Evolutionary conservation across 139 green algal genomes (phyloP), one percentile per base, ranked within the genome.

Genomic region (Asterochloris erici): DNA sequence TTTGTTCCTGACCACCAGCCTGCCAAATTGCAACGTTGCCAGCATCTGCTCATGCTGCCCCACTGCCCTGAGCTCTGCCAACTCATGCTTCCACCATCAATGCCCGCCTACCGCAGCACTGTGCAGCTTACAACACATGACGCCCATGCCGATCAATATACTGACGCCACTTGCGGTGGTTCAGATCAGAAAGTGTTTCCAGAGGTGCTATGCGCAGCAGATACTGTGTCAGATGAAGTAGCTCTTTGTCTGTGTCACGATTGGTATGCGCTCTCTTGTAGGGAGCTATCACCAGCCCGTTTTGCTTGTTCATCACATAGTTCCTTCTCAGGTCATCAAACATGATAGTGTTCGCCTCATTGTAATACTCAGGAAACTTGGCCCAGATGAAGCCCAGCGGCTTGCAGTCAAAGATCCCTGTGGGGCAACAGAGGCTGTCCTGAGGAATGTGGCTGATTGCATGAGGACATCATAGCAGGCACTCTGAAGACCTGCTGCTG

Each of bases 391-490:
- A 92, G 9, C 83, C 85, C 70, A 99, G 88, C 1, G 96, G 96
- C 87, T 99, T 99, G 94, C 96, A 98, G 85, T 99, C 94, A 90
- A 98, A 97, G 64, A 98, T 85, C 19, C 93, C 92, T 88, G 85
- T 79, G 78, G 14, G 14, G 23, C 78, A 82, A 13, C 27, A 78
- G n/a, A 17, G 14, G 38, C 14, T 26, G 38, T 10, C 23, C 23
- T 54, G 16, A 47, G 38, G 38, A 73, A 73, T 12, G 19, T 73
- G 19, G 10, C 19, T 26, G 66, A 73, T 73, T 73, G 66, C 66
- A 4, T 73, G 66, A 4, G 66, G 19, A 73, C 21, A 26, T 26
- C 10, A 24, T 24, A 26, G 19, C 21, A 26, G 66, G 66, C 66
- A 26, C 4, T 73, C 6, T 73, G 19, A 73, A 73, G 19, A 73